Conservation (phyloP, 2,329 filamentous ascomycete genomes). For the Microcera coccophila region DNA sequence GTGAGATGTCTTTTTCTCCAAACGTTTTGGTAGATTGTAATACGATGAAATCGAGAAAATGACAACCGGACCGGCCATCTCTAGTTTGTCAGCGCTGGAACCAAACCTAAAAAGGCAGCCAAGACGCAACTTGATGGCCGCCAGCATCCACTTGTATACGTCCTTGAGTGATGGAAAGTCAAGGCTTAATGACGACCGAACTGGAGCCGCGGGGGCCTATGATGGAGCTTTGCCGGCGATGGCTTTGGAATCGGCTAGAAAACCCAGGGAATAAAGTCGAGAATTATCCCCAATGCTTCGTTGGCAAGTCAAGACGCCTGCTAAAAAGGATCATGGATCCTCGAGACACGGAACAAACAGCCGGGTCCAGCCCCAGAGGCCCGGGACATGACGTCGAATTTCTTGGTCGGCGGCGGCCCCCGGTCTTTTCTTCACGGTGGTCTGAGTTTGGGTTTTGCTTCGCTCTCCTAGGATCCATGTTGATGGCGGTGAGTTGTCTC, state of each 20-base stretch:
- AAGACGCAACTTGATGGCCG: not conserved
- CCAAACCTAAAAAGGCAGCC: not conserved
- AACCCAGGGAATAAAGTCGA: too few relatives aligned
- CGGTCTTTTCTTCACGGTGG: slow-evolving; percentile 21
- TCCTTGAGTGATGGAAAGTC: not conserved
- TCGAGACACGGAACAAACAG: slow-evolving; percentile 6
- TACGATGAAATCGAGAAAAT: not conserved
- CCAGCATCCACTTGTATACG: not conserved
- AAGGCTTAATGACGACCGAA: not conserved
- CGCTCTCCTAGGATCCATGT: slow-evolving; percentile 23
- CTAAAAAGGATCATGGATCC: not conserved
- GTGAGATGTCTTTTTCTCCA: not conserved
- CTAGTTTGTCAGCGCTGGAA: not conserved
- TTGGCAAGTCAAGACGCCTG: too few relatives aligned
- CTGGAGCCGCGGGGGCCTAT: too few relatives aligned
- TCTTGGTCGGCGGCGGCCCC: slow-evolving; percentile 25
- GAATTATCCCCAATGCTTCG: too few relatives aligned
- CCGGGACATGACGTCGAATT: slow-evolving; percentile 19
- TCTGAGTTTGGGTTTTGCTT: slow-evolving; percentile 23
- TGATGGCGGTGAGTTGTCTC: slow-evolving; percentile 19
- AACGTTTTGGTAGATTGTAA: not conserved
- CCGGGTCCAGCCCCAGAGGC: slow-evolving; percentile 6
- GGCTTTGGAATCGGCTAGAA: too few relatives aligned
- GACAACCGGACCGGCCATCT: not conserved
- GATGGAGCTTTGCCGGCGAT: too few relatives aligned